A percentile compares a stretch with the other conserved stretches of the same genome.
These are phyloP conservation scores for Luffa acutangula DNA, from an alignment of 306 rosid species.

Conservation along the genomic window DNA sequence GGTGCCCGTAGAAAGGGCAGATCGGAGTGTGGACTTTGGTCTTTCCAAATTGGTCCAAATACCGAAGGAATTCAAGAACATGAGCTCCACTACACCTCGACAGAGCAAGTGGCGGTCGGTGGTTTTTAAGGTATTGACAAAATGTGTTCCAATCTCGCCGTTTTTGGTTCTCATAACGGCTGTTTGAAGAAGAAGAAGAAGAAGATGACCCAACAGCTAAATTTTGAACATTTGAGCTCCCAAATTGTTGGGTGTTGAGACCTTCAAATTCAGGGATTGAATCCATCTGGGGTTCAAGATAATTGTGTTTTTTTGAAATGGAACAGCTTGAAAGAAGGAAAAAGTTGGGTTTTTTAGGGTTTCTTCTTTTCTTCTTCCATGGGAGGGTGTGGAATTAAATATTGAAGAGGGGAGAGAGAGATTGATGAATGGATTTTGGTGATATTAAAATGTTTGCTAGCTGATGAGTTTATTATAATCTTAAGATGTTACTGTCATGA, in stretches of 20 bases:
- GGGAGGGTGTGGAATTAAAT: background rate
- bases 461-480: background rate
- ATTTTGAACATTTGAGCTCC: background rate
- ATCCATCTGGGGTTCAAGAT: constrained; percentile 32
- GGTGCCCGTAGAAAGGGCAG: constrained; percentile 93
- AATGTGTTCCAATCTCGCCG: constrained; percentile 99
- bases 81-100: constrained; percentile 96
- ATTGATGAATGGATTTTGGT: background rate
- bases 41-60: constrained; percentile 91
- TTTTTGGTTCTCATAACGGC: constrained; percentile 96
- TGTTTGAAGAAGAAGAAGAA: constrained; percentile 35
- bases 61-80: constrained; percentile 91
- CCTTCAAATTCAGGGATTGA: constrained; percentile 63
- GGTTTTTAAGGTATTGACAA: constrained; percentile 88
- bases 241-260: constrained; percentile 22
- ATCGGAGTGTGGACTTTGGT: constrained; percentile 89
- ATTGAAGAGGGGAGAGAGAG: background rate
- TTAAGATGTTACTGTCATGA: constrained; percentile 28
- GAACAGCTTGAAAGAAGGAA: background rate
- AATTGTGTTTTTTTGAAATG: background rate
- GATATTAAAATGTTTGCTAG: constrained; percentile 8
- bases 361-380: background rate
- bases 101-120: constrained; percentile 89
- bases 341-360: background rate
- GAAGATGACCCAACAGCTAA: constrained; percentile 18